Percentiles rank a stretch among this genome's conserved stretches.
phyloP scores from a whole-genome alignment of 164 flowering plant species.

The Paratinospora sagittata region DNA sequence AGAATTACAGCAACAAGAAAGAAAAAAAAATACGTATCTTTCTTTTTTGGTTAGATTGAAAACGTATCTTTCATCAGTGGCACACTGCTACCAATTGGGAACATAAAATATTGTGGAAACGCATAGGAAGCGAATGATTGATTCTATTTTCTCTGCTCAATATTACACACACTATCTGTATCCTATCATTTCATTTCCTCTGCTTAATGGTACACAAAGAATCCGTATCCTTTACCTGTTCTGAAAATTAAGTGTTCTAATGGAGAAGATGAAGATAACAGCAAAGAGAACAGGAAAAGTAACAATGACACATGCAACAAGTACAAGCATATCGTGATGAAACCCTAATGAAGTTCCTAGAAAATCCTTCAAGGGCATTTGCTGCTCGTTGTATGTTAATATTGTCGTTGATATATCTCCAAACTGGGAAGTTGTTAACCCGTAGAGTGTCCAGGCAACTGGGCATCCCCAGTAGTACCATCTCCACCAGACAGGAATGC shows the following conservation, averaged over 20 bases:
- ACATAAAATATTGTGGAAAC: too few relatives aligned
- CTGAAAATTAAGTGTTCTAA: constrained; percentile 56
- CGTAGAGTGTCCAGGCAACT: constrained; percentile 29
- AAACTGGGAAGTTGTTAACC: constrained; percentile 27
- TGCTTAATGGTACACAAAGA: too few relatives aligned
- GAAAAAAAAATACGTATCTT: too few relatives aligned
- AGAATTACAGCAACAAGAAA: too few relatives aligned
- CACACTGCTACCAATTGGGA: too few relatives aligned
- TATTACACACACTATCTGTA: neutral
- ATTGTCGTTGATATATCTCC: constrained; percentile 18
- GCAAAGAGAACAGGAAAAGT: constrained; percentile 22
- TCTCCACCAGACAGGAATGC: constrained; percentile 29
- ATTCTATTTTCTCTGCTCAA: neutral
- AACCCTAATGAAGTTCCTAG: constrained; percentile 19
- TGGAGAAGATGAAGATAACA: constrained; percentile 15
- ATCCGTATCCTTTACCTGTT: neutral
- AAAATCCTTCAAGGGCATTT: constrained; percentile 19
- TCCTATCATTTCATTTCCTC: neutral
- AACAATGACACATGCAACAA: constrained; percentile 21
- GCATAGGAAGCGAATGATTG: neutral
- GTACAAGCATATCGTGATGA: constrained; percentile 18
- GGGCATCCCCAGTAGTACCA: constrained; percentile 33
- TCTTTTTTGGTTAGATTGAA: too few relatives aligned
- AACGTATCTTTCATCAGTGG: too few relatives aligned
- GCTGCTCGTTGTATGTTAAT: constrained; percentile 4